Conservation (phyloP, 345 rosid species). For the Brassica nigra region DNA sequence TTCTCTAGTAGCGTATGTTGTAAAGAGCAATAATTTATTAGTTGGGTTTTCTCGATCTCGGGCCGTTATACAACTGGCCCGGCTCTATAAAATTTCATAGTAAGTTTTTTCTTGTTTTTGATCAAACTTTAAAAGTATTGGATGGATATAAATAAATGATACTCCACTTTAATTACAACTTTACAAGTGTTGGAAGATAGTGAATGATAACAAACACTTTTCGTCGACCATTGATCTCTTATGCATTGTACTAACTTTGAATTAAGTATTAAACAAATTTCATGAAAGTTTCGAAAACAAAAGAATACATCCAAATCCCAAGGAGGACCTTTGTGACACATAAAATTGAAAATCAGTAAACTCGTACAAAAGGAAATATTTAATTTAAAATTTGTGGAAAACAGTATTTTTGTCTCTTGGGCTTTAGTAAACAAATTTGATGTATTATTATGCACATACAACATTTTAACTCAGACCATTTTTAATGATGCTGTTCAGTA, state of each 20-base stretch:
- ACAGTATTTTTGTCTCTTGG: background rate
- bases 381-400: background rate
- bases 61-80: constrained; percentile 11
- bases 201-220: no score
- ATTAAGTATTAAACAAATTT: background rate
- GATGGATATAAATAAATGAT: background rate
- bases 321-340: background rate
- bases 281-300: background rate
- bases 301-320: background rate
- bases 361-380: background rate
- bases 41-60: constrained; percentile 1
- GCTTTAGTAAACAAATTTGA: background rate
- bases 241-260: background rate
- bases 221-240: no score
- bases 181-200: background rate
- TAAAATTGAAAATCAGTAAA: background rate
- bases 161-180: background rate
- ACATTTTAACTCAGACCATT: background rate
- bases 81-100: background rate
- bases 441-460: background rate
- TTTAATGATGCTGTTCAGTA: background rate
- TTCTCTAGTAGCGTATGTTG: background rate
- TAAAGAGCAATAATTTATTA: background rate
- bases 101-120: no score
- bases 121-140: no score